These are phyloP conservation scores for Posidonia australis DNA, from an alignment of 106 monocot species.

Conservation along the genomic window DNA sequence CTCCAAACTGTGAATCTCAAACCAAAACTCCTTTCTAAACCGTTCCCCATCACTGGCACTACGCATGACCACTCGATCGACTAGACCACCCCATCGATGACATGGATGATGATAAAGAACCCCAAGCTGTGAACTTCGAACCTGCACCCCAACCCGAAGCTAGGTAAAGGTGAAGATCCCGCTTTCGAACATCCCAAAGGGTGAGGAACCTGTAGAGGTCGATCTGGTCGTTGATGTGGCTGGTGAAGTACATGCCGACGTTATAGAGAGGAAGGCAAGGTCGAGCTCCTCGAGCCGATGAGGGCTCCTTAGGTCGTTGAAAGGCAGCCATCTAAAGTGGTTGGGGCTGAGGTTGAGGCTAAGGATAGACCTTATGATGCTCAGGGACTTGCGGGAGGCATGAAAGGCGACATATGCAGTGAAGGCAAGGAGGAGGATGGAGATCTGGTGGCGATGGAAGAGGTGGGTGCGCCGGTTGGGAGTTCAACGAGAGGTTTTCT, in stretches of 20 bases:
- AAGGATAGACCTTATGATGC: slow-evolving; percentile 77
- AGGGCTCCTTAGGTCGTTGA: slow-evolving; percentile 45
- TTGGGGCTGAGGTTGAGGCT: slow-evolving; percentile 21
- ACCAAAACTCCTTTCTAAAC: slow-evolving; percentile 71
- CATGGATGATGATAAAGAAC: slow-evolving; percentile 53
- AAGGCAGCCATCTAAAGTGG: slow-evolving; percentile 46
- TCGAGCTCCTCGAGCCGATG: slow-evolving; percentile 95
- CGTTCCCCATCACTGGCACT: slow-evolving; percentile 85
- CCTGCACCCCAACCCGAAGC: slow-evolving; percentile 57
- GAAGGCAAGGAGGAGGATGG: slow-evolving; percentile 63
- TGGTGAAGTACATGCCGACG: slow-evolving; percentile 63
- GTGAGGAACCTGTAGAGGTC: slow-evolving; percentile 58
- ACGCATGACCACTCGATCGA: slow-evolving; percentile 87
- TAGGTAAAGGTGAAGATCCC: slow-evolving; percentile 31
- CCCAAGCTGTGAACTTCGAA: slow-evolving; percentile 31
- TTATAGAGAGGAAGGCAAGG: slow-evolving; percentile 87
- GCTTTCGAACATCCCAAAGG: slow-evolving; percentile 42
- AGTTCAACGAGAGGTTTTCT: background rate
- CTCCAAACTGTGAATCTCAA: too few species aligned
- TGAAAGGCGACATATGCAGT: slow-evolving; percentile 80
- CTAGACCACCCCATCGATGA: slow-evolving; percentile 51
- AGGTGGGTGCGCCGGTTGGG: background rate
- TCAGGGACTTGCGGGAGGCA: slow-evolving; percentile 92
- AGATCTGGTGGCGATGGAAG: slow-evolving; percentile 32
- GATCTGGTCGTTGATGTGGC: slow-evolving; percentile 60